phyloP scores from a whole-genome alignment of 169 alveolate species.

The Cryptosporidium ryanae region DNA sequence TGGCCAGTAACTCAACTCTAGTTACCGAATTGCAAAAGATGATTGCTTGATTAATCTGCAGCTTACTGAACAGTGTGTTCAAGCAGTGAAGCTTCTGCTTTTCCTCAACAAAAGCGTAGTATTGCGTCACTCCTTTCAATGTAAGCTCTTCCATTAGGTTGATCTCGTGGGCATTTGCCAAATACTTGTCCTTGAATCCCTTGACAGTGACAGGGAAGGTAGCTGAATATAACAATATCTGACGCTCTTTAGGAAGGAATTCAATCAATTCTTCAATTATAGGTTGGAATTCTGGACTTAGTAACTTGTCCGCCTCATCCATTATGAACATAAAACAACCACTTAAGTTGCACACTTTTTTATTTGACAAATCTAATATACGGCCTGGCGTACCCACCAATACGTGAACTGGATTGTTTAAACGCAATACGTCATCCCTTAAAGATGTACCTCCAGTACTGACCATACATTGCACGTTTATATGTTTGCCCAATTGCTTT shows the following conservation, averaged over 20 bases:
- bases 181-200: constrained; percentile 93
- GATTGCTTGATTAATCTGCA: constrained; percentile 98
- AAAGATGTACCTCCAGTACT: constrained; percentile 98
- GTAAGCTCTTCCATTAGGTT: constrained; percentile 99
- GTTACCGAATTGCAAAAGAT: constrained; percentile 98
- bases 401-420: constrained; percentile 95
- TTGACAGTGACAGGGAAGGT: constrained; percentile 98
- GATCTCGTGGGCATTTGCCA: constrained; percentile 96
- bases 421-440: constrained; percentile 95
- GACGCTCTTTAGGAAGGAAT: constrained; percentile 92
- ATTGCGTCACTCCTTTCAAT: constrained; percentile 98
- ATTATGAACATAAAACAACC: constrained; percentile 92
- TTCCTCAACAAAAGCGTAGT: constrained; percentile 97
- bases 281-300: constrained; percentile 97
- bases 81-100: constrained; percentile 97
- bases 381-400: constrained; percentile 99
- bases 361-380: constrained; percentile 94
- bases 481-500: constrained; percentile 96
- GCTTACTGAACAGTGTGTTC: constrained; percentile 94
- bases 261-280: constrained; percentile 94
- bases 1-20: constrained; percentile 98
- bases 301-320: constrained; percentile 99
- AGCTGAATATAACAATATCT: constrained; percentile 97
- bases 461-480: constrained; percentile 97
- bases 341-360: constrained; percentile 91